A percentile compares a stretch with the other conserved stretches of the same genome.
Conservation (phyloP, 2,329 filamentous ascomycete species). For the Xylaria sp. region DNA sequence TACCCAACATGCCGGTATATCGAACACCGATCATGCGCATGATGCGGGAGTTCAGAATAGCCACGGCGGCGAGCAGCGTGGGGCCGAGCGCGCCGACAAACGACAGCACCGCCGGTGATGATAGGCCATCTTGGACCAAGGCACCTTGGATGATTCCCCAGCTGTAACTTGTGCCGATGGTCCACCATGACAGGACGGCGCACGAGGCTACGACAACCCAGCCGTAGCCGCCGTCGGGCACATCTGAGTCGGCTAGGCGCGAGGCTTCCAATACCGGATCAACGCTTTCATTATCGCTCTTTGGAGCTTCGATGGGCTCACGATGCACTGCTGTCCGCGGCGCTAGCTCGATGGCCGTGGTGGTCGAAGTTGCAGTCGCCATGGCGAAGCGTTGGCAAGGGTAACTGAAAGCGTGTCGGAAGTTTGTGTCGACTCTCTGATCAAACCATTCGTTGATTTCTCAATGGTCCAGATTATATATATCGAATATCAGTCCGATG, state of each 20-base stretch:
- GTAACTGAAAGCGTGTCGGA: neutral
- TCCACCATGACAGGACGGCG: constrained; percentile 39
- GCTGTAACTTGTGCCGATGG: constrained; percentile 38
- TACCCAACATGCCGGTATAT: constrained; percentile 36
- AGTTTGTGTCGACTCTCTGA: neutral
- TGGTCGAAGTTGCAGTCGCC: constrained; percentile 34
- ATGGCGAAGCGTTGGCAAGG: constrained; percentile 5
- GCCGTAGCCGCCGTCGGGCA: constrained; percentile 41
- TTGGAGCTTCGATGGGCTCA: constrained; percentile 27
- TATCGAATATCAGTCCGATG: neutral
- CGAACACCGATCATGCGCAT: constrained; percentile 35
- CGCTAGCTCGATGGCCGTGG: constrained; percentile 34
- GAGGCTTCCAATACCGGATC: constrained; percentile 40
- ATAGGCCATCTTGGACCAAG: constrained; percentile 35
- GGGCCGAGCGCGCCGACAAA: constrained; percentile 39
- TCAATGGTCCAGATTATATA: no score
- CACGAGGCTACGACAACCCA: constrained; percentile 39
- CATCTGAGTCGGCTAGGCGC: constrained; percentile 38
- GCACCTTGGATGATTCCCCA: constrained; percentile 39
- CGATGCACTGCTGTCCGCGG: constrained; percentile 25
- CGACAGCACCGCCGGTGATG: constrained; percentile 34
- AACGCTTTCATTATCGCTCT: constrained; percentile 12
- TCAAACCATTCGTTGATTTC: neutral
- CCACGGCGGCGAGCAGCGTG: constrained; percentile 33
- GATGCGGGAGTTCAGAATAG: constrained; percentile 35